These are phyloP conservation scores for Cercophora sp. DNA, from an alignment of 495 filamentous ascomycete species.

Conservation along the genomic window DNA sequence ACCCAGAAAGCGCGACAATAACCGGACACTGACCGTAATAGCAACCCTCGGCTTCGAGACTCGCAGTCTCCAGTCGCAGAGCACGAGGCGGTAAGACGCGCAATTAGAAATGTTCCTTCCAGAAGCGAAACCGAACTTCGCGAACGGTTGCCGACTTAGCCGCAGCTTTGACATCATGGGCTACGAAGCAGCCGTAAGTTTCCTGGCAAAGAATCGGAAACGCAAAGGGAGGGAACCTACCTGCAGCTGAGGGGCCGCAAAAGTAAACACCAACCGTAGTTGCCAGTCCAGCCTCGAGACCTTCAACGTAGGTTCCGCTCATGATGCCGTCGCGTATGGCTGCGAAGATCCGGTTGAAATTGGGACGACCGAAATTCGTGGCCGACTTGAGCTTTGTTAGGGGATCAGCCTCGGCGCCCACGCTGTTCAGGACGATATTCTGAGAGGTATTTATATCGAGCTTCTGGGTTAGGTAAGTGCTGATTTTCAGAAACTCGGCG, in stretches of 20 bases:
- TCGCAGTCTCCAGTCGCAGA: too few species aligned
- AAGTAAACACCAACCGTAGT: slow-evolving; percentile 97
- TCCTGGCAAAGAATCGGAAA: neutral
- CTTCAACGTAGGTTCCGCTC: slow-evolving; percentile 76
- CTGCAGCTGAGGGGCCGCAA: slow-evolving; percentile 62
- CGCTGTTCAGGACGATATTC: slow-evolving; percentile 93
- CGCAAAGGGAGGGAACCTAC: slow-evolving; percentile 27
- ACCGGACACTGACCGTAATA: too few species aligned
- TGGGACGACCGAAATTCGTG: slow-evolving; percentile 93
- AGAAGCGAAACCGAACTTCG: slow-evolving; percentile 75
- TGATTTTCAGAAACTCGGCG: slow-evolving; percentile 90
- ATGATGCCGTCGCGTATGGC: slow-evolving; percentile 86
- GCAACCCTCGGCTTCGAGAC: too few species aligned
- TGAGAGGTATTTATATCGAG: slow-evolving; percentile 86
- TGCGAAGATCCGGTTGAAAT: slow-evolving; percentile 75
- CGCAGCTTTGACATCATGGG: slow-evolving; percentile 69
- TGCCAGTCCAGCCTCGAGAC: slow-evolving; percentile 63
- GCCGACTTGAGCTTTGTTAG: slow-evolving; percentile 82
- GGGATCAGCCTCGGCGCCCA: slow-evolving; percentile 80
- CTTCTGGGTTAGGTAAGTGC: slow-evolving; percentile 92
- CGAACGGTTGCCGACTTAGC: slow-evolving; percentile 59
- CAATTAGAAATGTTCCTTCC: slow-evolving; percentile 74
- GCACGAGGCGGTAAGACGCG: too few species aligned
- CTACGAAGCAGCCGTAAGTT: neutral
- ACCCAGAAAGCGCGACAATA: too few species aligned